phyloP scores from a whole-genome alignment of 371 early-diverging fungal genomes.

The Actinomucor elegans region DNA sequence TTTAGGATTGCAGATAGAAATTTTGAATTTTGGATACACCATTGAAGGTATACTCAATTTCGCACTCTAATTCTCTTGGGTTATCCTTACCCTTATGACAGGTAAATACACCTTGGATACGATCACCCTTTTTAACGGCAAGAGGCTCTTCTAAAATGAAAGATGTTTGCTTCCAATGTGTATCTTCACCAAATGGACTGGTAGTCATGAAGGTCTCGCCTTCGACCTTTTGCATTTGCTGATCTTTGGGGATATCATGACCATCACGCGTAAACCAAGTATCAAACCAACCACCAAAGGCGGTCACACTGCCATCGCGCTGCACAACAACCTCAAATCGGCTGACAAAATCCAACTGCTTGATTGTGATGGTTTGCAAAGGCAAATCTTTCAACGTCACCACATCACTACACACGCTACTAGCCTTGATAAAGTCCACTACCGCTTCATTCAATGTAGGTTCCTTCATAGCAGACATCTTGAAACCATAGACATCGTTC shows the following conservation, averaged over 20 bases:
- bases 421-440: constrained; percentile 69
- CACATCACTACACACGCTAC: constrained; percentile 66
- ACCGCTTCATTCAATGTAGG: constrained; percentile 57
- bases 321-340: constrained; percentile 61
- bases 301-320: constrained; percentile 68
- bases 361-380: constrained; percentile 56
- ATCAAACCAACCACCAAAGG: constrained; percentile 85
- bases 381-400: constrained; percentile 72
- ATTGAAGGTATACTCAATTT: constrained; percentile 50
- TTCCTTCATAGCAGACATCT: constrained; percentile 81
- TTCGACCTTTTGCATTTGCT: constrained; percentile 34
- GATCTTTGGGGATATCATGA: constrained; percentile 42
- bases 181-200: constrained; percentile 69
- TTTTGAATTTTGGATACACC: constrained; percentile 28
- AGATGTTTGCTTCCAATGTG: constrained; percentile 72
- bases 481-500: constrained; percentile 88
- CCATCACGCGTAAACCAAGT: constrained; percentile 78
- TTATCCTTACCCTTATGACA: constrained; percentile 56
- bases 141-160: constrained; percentile 56
- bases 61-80: constrained; percentile 62
- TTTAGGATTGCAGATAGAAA: constrained; percentile 31
- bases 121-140: constrained; percentile 41
- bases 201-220: constrained; percentile 61
- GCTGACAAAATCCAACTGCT: constrained; percentile 52
- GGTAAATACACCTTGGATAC: constrained; percentile 55